phyloP scores from a whole-genome alignment of 805 yeast species.

The Hanseniaspora mollemarum region DNA sequence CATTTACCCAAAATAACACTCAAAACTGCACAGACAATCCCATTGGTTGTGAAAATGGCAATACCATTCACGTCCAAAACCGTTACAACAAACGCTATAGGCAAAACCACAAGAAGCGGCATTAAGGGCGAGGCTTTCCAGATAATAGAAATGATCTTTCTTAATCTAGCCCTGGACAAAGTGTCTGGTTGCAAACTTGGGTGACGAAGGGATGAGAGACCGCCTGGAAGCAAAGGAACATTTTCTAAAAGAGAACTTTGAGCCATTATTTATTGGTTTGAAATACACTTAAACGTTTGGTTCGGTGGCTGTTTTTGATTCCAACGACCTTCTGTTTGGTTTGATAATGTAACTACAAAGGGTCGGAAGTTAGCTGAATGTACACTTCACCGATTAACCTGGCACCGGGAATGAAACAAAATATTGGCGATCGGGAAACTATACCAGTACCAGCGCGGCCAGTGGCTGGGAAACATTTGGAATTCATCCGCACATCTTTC shows the following conservation, averaged over 20 bases:
- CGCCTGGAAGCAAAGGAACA: constrained; percentile 12
- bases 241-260: neutral
- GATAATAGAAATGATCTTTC: constrained; percentile 24
- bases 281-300: too few species aligned
- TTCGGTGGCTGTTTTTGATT: too few species aligned
- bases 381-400: too few species aligned
- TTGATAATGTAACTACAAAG: too few species aligned
- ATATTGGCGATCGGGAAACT: too few species aligned
- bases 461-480: too few species aligned
- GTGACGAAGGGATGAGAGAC: constrained; percentile 14
- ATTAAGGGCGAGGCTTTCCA: constrained; percentile 60
- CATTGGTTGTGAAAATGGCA: constrained; percentile 78
- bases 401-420: too few species aligned
- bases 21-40: constrained; percentile 47
- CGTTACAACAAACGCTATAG: constrained; percentile 62
- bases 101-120: constrained; percentile 69
- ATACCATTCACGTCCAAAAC: constrained; percentile 51
- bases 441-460: too few species aligned
- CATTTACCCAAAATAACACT: constrained; percentile 86
- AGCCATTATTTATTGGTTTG: neutral
- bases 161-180: constrained; percentile 20
- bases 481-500: too few species aligned
- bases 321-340: too few species aligned
- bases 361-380: too few species aligned
- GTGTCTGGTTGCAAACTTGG: constrained; percentile 5